Evolutionary conservation across 768 basidiomycete species (phyloP).

Genomic region (Royoungia palumana): DNA sequence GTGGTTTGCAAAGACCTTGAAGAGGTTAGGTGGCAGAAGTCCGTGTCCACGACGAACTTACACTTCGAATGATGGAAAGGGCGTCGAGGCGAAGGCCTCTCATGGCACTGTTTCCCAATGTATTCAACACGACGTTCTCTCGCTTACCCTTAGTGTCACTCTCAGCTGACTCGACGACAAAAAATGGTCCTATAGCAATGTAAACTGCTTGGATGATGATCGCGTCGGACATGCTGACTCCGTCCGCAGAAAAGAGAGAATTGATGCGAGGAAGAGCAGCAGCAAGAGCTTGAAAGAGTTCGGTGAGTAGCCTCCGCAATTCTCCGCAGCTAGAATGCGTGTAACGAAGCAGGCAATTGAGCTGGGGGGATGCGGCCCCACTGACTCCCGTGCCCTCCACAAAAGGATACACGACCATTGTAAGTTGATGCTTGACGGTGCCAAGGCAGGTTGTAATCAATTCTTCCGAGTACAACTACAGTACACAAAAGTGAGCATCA

Average conservation of each 20-base stretch:
- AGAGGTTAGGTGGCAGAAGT: constrained; percentile 2
- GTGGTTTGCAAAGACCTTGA: constrained; percentile 86
- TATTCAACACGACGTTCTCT: constrained; percentile 53
- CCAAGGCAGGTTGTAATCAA: constrained; percentile 76
- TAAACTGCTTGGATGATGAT: constrained; percentile 93
- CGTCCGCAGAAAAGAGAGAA: constrained; percentile 66
- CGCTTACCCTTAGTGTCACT: constrained; percentile 56
- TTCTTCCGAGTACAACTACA: constrained; percentile 90
- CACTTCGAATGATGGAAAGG: constrained; percentile 78
- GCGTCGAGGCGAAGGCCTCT: constrained; percentile 79
- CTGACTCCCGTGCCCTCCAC: constrained; percentile 61
- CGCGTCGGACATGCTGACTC: constrained; percentile 73
- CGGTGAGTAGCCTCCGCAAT: constrained; percentile 52
- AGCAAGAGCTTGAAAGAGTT: constrained; percentile 71
- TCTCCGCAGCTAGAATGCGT: constrained; percentile 32
- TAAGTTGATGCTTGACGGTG: constrained; percentile 76
- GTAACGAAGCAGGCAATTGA: constrained; percentile 50
- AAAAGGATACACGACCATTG: constrained; percentile 79
- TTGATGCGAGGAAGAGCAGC: constrained; percentile 74
- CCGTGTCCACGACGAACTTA: constrained; percentile 37
- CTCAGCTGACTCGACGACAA: constrained; percentile 71
- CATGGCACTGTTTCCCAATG: constrained; percentile 77
- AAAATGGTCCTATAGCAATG: constrained; percentile 92
- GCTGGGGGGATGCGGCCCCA: constrained; percentile 43
- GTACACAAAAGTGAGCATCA: background rate